Evolutionary conservation across 805 yeast species (phyloP), one percentile per base, ranked within the genome.

Genomic region (Ogataea glucozyma): DNA sequence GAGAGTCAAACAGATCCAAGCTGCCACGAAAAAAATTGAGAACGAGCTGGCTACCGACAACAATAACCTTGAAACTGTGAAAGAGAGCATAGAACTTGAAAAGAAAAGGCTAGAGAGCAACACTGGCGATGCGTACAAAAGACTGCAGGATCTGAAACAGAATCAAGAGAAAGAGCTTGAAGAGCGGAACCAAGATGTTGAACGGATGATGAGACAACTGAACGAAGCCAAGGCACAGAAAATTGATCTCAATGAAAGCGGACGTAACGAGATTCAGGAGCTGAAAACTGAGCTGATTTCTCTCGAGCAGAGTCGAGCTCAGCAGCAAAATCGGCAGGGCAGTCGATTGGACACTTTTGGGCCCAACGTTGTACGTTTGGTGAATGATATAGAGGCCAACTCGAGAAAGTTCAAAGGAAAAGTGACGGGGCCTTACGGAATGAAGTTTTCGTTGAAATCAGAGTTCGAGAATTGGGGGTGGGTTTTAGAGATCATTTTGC

Each of bases 381-480:
- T 81, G 18, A 49, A 56, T 3, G 75, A 67, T 4, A 73, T 83
- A 6, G 49, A 63, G 20, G 52, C 58, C 2, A 66, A 66, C 11
- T 35, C 51, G 0, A 40, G 46, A 5, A 53, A 62, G 12, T 81
- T 76, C 71, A 71, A 70, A 13, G 53, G 61, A 2, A 56, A 56
- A 26, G 95, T 96, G 0, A 61, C 83, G 13, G 98, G 98, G 0
- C 99, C 99, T 0, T 49, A 91, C 2, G 97, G 96, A 1, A 51
- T 70, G 3, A 65, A 66, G 46, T 69, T 88, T 2, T 69, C 75
- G 4, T 67, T 91, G 11, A 84, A 79, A 54, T 59, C 65, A 1
- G 80, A 73, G 7, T 77, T 64, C 52, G 64, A 70, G 16, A 59
- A 67, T 21, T 90, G 88, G 88, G 64, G 73, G 4, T 74, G 73